A percentile compares a stretch with the other conserved stretches of the same genome.
These are phyloP conservation scores for Boletus insuetus DNA, from an alignment of 768 basidiomycete genomes.

Conservation along the genomic window DNA sequence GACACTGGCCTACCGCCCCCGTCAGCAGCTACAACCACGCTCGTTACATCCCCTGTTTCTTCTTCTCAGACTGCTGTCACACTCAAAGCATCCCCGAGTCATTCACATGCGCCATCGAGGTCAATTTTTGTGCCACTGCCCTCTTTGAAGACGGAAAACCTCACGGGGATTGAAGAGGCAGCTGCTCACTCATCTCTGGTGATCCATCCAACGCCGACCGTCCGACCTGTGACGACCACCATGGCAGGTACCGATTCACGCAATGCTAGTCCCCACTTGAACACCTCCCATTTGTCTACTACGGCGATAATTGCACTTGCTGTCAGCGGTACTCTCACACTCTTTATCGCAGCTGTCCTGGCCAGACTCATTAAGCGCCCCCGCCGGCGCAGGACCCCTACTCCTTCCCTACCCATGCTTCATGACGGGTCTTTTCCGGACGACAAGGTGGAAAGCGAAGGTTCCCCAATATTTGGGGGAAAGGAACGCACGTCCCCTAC, in stretches of 20 bases:
- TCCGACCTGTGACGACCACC: neutral
- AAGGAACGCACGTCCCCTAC: slow-evolving; percentile 53
- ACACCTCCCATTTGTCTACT: slow-evolving; percentile 39
- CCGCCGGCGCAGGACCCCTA: slow-evolving; percentile 51
- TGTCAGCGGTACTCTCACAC: slow-evolving; percentile 47
- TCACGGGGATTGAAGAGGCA: slow-evolving; percentile 21
- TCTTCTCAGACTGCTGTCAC: slow-evolving; percentile 26
- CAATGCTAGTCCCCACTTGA: slow-evolving; percentile 11
- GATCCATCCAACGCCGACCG: slow-evolving; percentile 3
- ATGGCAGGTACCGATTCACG: neutral
- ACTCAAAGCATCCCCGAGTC: slow-evolving; percentile 12
- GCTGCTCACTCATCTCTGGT: slow-evolving; percentile 11
- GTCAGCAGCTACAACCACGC: slow-evolving; percentile 10
- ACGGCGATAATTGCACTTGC: slow-evolving; percentile 52
- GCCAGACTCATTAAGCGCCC: slow-evolving; percentile 50
- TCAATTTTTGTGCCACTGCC: slow-evolving; percentile 30
- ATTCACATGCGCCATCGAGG: slow-evolving; percentile 12
- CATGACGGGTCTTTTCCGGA: slow-evolving; percentile 53
- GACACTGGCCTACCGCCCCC: slow-evolving; percentile 32
- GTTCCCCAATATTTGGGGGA: slow-evolving; percentile 78
- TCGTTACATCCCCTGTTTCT: slow-evolving; percentile 3
- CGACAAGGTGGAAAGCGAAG: slow-evolving; percentile 45
- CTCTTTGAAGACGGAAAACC: slow-evolving; percentile 24
- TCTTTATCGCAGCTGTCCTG: slow-evolving; percentile 48
- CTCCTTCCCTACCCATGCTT: slow-evolving; percentile 73